Base-by-base conservation (phyloP, 2,329 filamentous ascomycete genomes). In the Allantophomopsis cytisporea region DNA sequence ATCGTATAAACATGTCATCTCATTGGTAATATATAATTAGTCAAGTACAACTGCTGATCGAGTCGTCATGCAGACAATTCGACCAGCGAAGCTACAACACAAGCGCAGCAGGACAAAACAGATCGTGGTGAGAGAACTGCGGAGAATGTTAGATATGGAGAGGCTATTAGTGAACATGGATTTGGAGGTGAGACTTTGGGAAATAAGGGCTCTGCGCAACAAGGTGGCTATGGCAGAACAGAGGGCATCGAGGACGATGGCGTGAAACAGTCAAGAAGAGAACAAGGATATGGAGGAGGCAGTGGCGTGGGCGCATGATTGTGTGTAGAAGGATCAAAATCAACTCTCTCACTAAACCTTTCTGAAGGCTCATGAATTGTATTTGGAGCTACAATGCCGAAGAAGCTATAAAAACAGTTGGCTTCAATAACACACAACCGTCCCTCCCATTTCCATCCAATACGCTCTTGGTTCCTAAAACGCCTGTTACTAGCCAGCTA, bases 111-210 rank as follows among this genome's bases (percentile, higher is more conserved):
- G 41, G 28, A 52, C 28, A 53, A 56, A 15, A 43, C 47, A 37
- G 52, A 58, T 45, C 50, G 62, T 45, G 57, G 64, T 43, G 52
- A 67, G 52, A 56, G 62, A 54, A 60, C 59, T 44, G 66, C 62
- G 31, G 68, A 68, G 44, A 72, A 72, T 47, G 64, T 71, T 3
- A 58, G 67, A 33, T 73, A 70, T 46, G 73, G 72, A 6, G 66
- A 76, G 53, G 61, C 61, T 5, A 71, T 76, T 31, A 67, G 65
- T 30, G 69, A 75, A 50, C 54, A 68, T 20, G 72, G 71, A 2
- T 63, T 70, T 53, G 72, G 71, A 28, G 69, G 68, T 6, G 60
- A 65, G 56, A 75, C 71, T 31, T 58, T 55, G 23, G 60, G 57
- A 18, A 53, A 58, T 43, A 33, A 59, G 50, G 43, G 55, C 43